Conservation (phyloP, 495 filamentous ascomycete species). For the Penicillium malachiteum region DNA sequence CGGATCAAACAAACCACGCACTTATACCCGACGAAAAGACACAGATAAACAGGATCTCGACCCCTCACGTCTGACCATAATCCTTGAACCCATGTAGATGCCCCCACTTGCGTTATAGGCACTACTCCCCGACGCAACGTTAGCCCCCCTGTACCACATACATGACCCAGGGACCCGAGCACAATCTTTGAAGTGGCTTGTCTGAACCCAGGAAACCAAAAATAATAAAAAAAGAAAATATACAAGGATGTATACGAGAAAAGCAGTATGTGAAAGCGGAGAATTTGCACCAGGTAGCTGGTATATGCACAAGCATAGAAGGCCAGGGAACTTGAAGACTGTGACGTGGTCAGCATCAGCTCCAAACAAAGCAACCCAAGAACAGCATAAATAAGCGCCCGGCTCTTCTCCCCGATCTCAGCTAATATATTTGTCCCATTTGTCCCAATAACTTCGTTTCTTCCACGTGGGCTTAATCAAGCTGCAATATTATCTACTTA, state of each 20-base stretch:
- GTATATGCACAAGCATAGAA: conserved; percentile 4
- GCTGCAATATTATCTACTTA: no score
- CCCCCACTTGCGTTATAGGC: not conserved
- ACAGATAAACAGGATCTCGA: not conserved
- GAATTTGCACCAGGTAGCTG: conserved; percentile 7
- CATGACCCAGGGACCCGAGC: not conserved
- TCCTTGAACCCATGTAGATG: not conserved
- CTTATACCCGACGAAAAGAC: no score
- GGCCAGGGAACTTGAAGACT: not conserved
- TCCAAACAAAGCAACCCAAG: no score
- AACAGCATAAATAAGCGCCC: no score
- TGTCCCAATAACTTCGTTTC: no score
- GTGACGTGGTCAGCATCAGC: not conserved
- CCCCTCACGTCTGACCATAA: not conserved
- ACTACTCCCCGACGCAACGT: not conserved
- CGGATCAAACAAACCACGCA: no score
- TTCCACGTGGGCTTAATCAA: no score
- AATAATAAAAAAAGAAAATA: not conserved
- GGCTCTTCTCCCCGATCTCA: no score
- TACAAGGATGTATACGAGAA: not conserved
- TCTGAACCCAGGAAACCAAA: not conserved
- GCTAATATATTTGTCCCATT: no score
- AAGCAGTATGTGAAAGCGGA: conserved; percentile 6
- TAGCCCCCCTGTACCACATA: not conserved
- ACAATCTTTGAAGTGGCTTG: not conserved